A percentile compares a stretch with the other conserved stretches of the same genome.
Evolutionary conservation across 306 rosid species (phyloP).

Genomic region (Castanea sativa): DNA sequence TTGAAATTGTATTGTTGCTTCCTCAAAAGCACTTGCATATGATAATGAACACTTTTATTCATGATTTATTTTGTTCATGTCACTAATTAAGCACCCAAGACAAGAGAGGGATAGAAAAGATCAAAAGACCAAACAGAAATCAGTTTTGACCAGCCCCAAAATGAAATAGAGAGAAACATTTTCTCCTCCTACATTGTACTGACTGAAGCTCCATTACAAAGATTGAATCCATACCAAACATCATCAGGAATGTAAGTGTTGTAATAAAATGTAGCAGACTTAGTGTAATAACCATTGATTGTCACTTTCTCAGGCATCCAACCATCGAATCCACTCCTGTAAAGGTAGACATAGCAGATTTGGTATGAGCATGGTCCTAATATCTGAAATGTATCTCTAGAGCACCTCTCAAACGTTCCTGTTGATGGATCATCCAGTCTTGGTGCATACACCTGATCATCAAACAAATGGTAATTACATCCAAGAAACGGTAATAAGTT

Average conservation of each 20-base stretch:
- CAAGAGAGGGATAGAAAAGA: no score
- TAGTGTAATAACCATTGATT: slow-evolving; percentile 34
- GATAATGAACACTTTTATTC: no score
- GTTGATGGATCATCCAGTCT: slow-evolving; percentile 62
- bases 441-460: slow-evolving; percentile 62
- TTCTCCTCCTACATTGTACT: slow-evolving; percentile 21
- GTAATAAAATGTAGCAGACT: slow-evolving; percentile 51
- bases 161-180: not conserved
- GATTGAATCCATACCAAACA: slow-evolving; percentile 76
- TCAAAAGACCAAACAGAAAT: no score
- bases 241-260: slow-evolving; percentile 48
- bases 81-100: no score
- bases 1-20: no score
- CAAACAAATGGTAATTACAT: not conserved
- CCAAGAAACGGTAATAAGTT: not conserved
- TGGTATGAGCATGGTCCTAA: slow-evolving; percentile 69
- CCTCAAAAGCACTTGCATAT: no score
- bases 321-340: slow-evolving; percentile 79
- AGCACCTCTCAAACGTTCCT: slow-evolving; percentile 72
- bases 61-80: no score
- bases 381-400: slow-evolving; percentile 68
- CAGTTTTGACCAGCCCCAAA: not conserved
- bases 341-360: slow-evolving; percentile 61
- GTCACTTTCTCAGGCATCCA: slow-evolving; percentile 73
- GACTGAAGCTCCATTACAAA: slow-evolving; percentile 33